phyloP scores from a whole-genome alignment of 2,329 filamentous ascomycete genomes.

The Pseudopyrenochaeta lycopersici region DNA sequence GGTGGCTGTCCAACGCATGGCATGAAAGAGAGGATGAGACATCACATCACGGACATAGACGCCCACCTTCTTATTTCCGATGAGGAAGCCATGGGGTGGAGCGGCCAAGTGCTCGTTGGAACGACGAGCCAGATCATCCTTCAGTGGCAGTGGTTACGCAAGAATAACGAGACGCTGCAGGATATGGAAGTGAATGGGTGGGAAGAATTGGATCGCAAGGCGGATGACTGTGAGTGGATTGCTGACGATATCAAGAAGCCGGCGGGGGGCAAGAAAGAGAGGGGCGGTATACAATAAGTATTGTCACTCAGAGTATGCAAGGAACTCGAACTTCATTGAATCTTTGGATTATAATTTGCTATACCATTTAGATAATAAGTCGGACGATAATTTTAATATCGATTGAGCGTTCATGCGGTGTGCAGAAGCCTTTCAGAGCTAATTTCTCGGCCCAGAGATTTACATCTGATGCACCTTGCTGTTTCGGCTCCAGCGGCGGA shows the following conservation, averaged over 20 bases:
- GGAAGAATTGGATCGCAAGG: conserved; percentile 31
- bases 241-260: conserved; percentile 21
- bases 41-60: conserved; percentile 40
- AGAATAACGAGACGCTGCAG: conserved; percentile 31
- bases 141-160: conserved; percentile 41
- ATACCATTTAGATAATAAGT: not conserved
- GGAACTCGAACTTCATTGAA: no score
- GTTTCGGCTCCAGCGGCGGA: conserved; percentile 65
- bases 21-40: conserved; percentile 37
- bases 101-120: conserved; percentile 7
- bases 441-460: not conserved
- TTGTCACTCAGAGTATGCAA: not conserved
- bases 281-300: not conserved
- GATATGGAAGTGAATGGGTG: conserved; percentile 35
- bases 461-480: conserved; percentile 64
- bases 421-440: not conserved
- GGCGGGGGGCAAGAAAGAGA: not conserved
- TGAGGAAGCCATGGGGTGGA: conserved; percentile 27
- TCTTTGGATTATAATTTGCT: conserved; percentile 3
- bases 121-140: conserved; percentile 21
- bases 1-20: conserved; percentile 24
- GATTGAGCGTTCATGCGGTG: not conserved
- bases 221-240: conserved; percentile 39
- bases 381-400: not conserved
- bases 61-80: conserved; percentile 29